Evolutionary conservation across 768 basidiomycete genomes (phyloP).

Genomic region (Chalciporus sphaerocephalus): DNA sequence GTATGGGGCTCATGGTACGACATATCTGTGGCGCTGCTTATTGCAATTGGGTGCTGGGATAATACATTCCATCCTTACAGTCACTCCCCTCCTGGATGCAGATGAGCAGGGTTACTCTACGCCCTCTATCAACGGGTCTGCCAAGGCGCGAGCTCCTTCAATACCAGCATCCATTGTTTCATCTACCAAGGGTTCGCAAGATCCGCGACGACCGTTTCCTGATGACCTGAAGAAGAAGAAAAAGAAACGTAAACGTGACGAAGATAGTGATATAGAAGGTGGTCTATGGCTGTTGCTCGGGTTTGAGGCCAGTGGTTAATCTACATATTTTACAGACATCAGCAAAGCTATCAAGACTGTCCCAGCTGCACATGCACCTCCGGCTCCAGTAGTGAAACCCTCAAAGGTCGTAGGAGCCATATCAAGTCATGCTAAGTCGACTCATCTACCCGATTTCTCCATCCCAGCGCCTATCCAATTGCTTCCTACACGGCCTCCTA

Average conservation of each 20-base stretch:
- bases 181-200: slow-evolving; percentile 52
- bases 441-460: slow-evolving; percentile 55
- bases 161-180: slow-evolving; percentile 44
- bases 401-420: slow-evolving; percentile 48
- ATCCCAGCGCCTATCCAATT: slow-evolving; percentile 49
- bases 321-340: slow-evolving; percentile 36
- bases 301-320: slow-evolving; percentile 6
- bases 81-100: slow-evolving; percentile 47
- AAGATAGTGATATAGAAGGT: slow-evolving; percentile 66
- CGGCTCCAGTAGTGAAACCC: slow-evolving; percentile 47
- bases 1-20: slow-evolving; percentile 8
- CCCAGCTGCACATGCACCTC: slow-evolving; percentile 42
- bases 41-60: not conserved
- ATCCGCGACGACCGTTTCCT: slow-evolving; percentile 57
- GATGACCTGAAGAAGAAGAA: slow-evolving; percentile 73
- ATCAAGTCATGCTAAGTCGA: slow-evolving; percentile 49
- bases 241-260: slow-evolving; percentile 82
- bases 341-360: slow-evolving; percentile 56
- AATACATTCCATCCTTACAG: slow-evolving; percentile 16
- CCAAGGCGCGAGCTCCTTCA: slow-evolving; percentile 48
- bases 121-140: slow-evolving; percentile 30
- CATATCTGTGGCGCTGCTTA: slow-evolving; percentile 15
- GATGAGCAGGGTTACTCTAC: slow-evolving; percentile 43
- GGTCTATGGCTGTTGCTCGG: slow-evolving; percentile 33
- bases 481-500: slow-evolving; percentile 57